Evolutionary conservation across 2,329 filamentous ascomycete genomes (phyloP).

Genomic region (Shiraia bambusicola): DNA sequence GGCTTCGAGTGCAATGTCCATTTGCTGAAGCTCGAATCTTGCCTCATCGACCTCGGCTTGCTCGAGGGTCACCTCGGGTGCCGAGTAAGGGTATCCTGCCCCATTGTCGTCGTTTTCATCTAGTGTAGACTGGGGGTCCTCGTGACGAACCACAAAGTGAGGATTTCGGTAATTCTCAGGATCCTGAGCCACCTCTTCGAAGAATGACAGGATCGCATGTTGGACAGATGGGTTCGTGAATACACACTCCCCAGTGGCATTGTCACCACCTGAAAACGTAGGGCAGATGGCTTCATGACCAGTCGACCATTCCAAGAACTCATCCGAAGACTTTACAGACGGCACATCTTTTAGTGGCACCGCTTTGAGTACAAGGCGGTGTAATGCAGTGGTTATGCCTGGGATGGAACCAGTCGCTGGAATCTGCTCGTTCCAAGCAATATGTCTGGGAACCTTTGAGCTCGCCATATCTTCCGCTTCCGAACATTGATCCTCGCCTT

Average conservation of each 20-base stretch:
- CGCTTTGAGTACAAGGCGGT: constrained; percentile 6
- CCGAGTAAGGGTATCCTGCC: constrained; percentile 1
- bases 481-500: not conserved
- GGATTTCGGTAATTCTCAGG: constrained; percentile 41
- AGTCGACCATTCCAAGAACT: constrained; percentile 11
- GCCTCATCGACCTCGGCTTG: constrained; percentile 21
- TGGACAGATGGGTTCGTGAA: constrained; percentile 56
- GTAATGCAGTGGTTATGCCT: constrained; percentile 9
- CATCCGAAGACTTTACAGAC: not conserved
- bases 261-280: constrained; percentile 67
- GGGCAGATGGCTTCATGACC: constrained; percentile 38
- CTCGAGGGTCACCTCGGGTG: constrained; percentile 18
- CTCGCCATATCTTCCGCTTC: not conserved
- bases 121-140: constrained; percentile 14
- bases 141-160: constrained; percentile 12
- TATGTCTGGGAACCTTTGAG: constrained; percentile 3
- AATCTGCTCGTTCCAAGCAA: constrained; percentile 17
- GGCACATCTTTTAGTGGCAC: not conserved
- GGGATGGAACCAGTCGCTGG: not conserved
- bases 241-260: constrained; percentile 61
- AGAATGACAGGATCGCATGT: constrained; percentile 59
- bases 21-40: constrained; percentile 8
- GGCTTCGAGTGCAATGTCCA: constrained; percentile 22
- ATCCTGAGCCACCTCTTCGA: constrained; percentile 58
- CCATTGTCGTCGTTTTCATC: constrained; percentile 7